Evolutionary conservation across 495 filamentous ascomycete species (phyloP).

Genomic region (Trichoderma asperelloides): DNA sequence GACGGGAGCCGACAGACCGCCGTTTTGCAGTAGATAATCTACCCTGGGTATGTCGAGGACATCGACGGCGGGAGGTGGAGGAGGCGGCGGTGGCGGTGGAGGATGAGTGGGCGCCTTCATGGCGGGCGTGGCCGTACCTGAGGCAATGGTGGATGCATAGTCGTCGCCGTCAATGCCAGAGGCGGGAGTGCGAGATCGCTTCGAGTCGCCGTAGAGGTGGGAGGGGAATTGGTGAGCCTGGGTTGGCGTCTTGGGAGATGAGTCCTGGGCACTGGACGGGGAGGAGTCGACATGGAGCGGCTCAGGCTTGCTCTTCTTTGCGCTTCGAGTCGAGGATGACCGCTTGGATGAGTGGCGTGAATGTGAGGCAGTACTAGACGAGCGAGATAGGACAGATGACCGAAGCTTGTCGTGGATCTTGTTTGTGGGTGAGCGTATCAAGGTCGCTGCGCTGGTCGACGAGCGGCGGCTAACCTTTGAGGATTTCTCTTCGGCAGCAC

Average conservation of each 20-base stretch:
- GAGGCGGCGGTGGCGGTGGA: conserved; percentile 66
- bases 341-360: conserved; percentile 11
- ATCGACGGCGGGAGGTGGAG: conserved; percentile 67
- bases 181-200: conserved; percentile 16
- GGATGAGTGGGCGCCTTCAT: conserved; percentile 17
- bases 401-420: conserved; percentile 13
- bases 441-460: conserved; percentile 38
- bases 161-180: conserved; percentile 17
- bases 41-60: conserved; percentile 59
- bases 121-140: conserved; percentile 30
- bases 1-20: conserved; percentile 60
- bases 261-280: conserved; percentile 40
- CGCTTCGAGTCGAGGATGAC: conserved; percentile 38
- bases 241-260: conserved; percentile 50
- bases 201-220: conserved; percentile 25
- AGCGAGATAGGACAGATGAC: conserved; percentile 9
- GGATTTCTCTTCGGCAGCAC: conserved; percentile 27
- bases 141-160: conserved; percentile 18
- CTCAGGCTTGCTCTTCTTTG: conserved; percentile 15
- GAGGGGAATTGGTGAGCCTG: conserved; percentile 41
- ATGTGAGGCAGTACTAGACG: conserved; percentile 11
- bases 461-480: conserved; percentile 41
- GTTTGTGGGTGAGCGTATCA: conserved; percentile 21
- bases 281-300: conserved; percentile 33
- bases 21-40: conserved; percentile 83